A percentile compares a stretch with the other conserved stretches of the same genome.
These are phyloP conservation scores for Wickerhamomyces bisporus DNA, from an alignment of 805 yeast species.

Conservation along the genomic window DNA sequence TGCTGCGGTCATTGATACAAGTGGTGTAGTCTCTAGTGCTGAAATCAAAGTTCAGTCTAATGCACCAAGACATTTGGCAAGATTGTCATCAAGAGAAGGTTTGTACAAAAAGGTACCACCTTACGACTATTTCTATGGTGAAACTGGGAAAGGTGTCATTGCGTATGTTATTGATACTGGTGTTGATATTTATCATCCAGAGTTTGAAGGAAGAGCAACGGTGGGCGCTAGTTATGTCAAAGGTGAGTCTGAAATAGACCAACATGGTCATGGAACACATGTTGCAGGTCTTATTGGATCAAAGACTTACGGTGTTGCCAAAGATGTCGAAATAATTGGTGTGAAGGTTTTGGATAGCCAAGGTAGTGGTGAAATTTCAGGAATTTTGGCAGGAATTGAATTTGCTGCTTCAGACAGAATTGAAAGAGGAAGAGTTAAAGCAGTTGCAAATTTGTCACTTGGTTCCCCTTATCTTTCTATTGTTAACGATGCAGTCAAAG, in stretches of 20 bases:
- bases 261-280: slow-evolving; percentile 87
- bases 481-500: slow-evolving; percentile 69
- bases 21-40: slow-evolving; percentile 8
- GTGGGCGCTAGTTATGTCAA: slow-evolving; percentile 57
- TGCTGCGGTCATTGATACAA: neutral
- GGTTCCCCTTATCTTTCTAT: slow-evolving; percentile 65
- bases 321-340: slow-evolving; percentile 53
- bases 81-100: slow-evolving; percentile 43
- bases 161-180: slow-evolving; percentile 88
- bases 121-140: slow-evolving; percentile 42
- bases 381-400: slow-evolving; percentile 60
- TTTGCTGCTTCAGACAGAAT: slow-evolving; percentile 54
- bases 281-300: slow-evolving; percentile 85
- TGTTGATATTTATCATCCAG: slow-evolving; percentile 49
- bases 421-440: slow-evolving; percentile 28
- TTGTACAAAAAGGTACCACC: slow-evolving; percentile 7
- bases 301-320: slow-evolving; percentile 71
- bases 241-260: slow-evolving; percentile 55
- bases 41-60: slow-evolving; percentile 25
- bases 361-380: slow-evolving; percentile 65
- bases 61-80: slow-evolving; percentile 63
- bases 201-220: slow-evolving; percentile 56
- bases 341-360: slow-evolving; percentile 62
- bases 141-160: slow-evolving; percentile 53
- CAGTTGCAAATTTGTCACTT: slow-evolving; percentile 74